Evolutionary conservation across 2,329 filamentous ascomycete genomes (phyloP), one percentile per base, ranked within the genome.

Genomic region (Biscogniauxia marginata): DNA sequence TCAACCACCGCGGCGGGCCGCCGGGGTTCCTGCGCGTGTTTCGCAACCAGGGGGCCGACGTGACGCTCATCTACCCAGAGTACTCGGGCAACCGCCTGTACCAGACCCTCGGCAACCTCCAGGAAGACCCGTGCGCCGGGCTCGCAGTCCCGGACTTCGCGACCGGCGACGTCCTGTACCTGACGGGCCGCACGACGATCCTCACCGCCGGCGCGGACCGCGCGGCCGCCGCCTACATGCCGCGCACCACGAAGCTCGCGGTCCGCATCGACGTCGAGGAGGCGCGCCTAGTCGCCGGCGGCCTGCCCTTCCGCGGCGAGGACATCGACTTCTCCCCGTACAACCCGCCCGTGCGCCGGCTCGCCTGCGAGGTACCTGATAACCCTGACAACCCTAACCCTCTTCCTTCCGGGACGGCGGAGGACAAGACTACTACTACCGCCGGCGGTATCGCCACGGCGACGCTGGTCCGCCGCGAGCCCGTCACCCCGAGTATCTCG

Each of bases 61-160:
- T 77, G 1, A 77, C 83, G 2, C 71, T 96, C 13, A 78, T 88
- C 2, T 96, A 91, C 71, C 91, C 91, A 0, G 91, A 96, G 69
- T 96, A 89, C 70, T 92, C 88, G 0, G 91, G 91, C 7, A 96
- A 96, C 70, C 79, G 90, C 16, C 75, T 95, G 0, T 96, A 96
- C 65, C 91, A 96, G 70, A 90, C 88, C 0, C 79, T 96, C 0
- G 91, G 91, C 1, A 96, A 96, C 67, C 75, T 96, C 13, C 77
- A 81, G 43, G 73, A 81, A 7, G 87, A 86, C 25, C 89, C 90
- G 0, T 74, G 76, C 18, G 83, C 89, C 2, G 90, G 91, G 3
- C 71, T 93, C 49, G 84, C 83, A 2, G 80, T 96, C 34, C 90
- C 91, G 0, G 85, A 93, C 69, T 93, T 90, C 66, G 80, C 82